Base-by-base conservation (phyloP, 768 basidiomycete genomes). In the Macrolepiota fuliginosa region DNA sequence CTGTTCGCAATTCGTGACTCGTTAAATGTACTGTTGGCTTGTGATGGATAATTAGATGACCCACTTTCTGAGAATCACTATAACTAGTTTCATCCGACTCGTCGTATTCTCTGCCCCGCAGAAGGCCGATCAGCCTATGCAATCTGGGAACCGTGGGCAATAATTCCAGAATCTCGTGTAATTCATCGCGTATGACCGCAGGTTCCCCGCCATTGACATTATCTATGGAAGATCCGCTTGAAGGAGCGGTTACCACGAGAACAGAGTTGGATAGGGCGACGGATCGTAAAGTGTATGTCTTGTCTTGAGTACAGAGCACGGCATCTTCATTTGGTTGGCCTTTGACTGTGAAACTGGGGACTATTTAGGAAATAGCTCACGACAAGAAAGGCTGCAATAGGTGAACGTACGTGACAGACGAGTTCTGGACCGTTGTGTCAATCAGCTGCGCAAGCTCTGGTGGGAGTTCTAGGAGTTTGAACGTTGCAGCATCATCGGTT, bases 241-340 rank as follows among this genome's bases (percentile, higher is more conserved):
- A 70, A 1, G 79, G 75, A 17, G 86, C 77, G 2, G 87, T 86
- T 62, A 91, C 79, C 47, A 98, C 83, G 12, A 95, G 78, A 36
- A 96, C 75, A 0, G 94, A 89, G 72, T 98, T 98, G 17, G 95
- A 97, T 51, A 97, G 77, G 9, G 82, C 81, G n/a, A 98, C 88
- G 0, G 94, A 90, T 58, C 96, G 88, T 27, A 98, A 76, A 1
- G 83, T 69, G 70, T 90, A 99, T 0, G 96, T 98, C 70, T 83
- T 86, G 61, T 88, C 81, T 0, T 79, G 66, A 0, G 95, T 96
- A 72, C 96, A 98, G 9, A 96, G 76, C 0, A 97, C 94, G 0
- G 96, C 96, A 67, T 96, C 90, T 66, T 98, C 95, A 29, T 82
- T 81, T 1, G 84, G 73, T 47, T 86, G 78, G 6, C 96, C 96